phyloP scores from a whole-genome alignment of 139 green algal species.

The Yamagishiella unicocca region DNA sequence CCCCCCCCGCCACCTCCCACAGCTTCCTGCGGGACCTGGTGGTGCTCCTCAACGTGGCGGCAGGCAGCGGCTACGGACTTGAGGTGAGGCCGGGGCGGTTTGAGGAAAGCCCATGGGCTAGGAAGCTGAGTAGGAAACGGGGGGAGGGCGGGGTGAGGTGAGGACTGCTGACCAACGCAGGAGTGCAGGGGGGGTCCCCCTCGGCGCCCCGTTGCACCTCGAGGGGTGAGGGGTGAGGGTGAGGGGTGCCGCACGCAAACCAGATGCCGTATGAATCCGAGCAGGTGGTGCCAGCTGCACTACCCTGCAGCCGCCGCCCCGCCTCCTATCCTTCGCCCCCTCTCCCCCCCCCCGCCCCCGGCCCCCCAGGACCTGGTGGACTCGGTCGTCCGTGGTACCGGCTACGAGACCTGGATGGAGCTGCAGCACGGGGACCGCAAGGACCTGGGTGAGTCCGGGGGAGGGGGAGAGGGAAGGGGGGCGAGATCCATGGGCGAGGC shows the following conservation, averaged over 20 bases:
- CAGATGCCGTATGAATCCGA: too few species aligned
- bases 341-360: neutral
- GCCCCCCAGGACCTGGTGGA: conserved; percentile 5
- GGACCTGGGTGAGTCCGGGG: conserved; percentile 13
- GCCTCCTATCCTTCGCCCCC: neutral
- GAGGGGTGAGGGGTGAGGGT: too few species aligned
- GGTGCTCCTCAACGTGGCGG: conserved; percentile 21
- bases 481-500: neutral
- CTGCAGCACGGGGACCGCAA: neutral
- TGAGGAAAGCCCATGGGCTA: too few species aligned
- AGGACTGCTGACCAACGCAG: too few species aligned
- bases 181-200: too few species aligned
- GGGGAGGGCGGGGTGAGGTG: too few species aligned
- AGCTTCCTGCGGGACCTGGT: conserved; percentile 45
- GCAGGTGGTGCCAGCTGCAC: too few species aligned
- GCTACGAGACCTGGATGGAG: conserved; percentile 34
- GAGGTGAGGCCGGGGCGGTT: conserved; percentile 2
- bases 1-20: neutral
- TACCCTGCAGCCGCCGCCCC: neutral
- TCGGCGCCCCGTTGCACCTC: too few species aligned
- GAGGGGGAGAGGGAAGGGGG: neutral
- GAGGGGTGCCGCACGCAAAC: too few species aligned
- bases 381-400: neutral
- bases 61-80: neutral
- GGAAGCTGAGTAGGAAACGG: too few species aligned